Conservation (phyloP, 129 eudicot species). For the Dittrichia graveolens region DNA sequence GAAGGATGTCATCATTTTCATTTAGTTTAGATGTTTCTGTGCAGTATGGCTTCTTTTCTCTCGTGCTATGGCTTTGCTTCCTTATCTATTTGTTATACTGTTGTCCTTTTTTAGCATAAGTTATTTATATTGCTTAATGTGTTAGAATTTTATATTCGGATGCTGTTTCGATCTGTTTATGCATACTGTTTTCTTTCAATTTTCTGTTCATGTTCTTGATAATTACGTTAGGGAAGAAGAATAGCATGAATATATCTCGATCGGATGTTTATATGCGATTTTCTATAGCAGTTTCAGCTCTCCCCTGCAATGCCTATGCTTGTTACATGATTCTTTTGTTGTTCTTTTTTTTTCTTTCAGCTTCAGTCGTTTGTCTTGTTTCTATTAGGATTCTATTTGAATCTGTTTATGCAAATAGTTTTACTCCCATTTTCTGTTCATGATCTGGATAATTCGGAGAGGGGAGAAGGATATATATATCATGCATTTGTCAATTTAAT, state of each 20-base stretch:
- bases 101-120: neutral
- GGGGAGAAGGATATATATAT: neutral
- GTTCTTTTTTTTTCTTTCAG: neutral
- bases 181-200: neutral
- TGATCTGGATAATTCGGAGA: neutral
- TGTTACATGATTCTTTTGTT: no score
- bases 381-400: neutral
- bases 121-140: neutral
- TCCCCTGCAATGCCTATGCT: no score
- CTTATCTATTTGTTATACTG: constrained; percentile 13
- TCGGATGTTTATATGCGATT: neutral
- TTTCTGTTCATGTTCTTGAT: no score
- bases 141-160: neutral
- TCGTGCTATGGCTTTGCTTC: constrained; percentile 7
- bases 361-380: neutral
- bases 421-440: neutral
- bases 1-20: constrained; percentile 9
- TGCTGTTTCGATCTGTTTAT: neutral
- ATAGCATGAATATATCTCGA: neutral
- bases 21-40: neutral
- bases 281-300: no score
- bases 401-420: neutral
- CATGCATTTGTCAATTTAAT: neutral
- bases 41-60: neutral
- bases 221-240: neutral